A percentile compares a stretch with the other conserved stretches of the same genome.
Evolutionary conservation across 1,284 basidiomycete genomes (phyloP).

Genomic region (Crocinoboletus sp.): DNA sequence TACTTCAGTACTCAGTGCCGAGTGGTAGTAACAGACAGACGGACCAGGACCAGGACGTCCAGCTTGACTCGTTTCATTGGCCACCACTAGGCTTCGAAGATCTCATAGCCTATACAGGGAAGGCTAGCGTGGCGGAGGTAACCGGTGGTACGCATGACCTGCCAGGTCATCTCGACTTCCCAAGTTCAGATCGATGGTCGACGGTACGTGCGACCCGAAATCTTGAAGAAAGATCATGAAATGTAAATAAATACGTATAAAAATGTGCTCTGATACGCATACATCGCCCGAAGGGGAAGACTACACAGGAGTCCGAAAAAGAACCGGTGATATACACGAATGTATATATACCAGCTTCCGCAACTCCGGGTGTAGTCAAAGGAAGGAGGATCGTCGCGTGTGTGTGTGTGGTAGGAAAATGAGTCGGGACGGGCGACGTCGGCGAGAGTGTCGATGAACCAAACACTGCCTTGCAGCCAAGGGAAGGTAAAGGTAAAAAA

Average conservation of each 20-base stretch:
- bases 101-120: too few relatives aligned
- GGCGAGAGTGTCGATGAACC: background rate
- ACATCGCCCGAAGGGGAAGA: constrained; percentile 1
- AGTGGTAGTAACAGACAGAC: too few relatives aligned
- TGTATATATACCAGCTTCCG: constrained; percentile 5
- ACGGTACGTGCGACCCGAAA: too few relatives aligned
- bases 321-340: background rate
- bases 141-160: too few relatives aligned
- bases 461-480: background rate
- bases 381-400: too few relatives aligned
- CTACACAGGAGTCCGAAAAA: constrained; percentile 11
- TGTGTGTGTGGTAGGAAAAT: background rate
- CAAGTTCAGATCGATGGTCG: too few relatives aligned
- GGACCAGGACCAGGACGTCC: too few relatives aligned
- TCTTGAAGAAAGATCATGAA: background rate
- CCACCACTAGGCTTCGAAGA: too few relatives aligned
- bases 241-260: background rate
- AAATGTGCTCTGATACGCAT: background rate
- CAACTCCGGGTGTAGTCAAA: background rate
- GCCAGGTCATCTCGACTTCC: too few relatives aligned
- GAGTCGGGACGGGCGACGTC: background rate
- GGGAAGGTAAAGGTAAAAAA: background rate
- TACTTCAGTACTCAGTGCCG: too few relatives aligned
- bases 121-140: too few relatives aligned
- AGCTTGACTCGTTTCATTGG: too few relatives aligned